Percentiles rank a stretch among this genome's conserved stretches.
These are phyloP conservation scores for Lactarius psammicola DNA, from an alignment of 768 basidiomycete genomes.

Conservation along the genomic window DNA sequence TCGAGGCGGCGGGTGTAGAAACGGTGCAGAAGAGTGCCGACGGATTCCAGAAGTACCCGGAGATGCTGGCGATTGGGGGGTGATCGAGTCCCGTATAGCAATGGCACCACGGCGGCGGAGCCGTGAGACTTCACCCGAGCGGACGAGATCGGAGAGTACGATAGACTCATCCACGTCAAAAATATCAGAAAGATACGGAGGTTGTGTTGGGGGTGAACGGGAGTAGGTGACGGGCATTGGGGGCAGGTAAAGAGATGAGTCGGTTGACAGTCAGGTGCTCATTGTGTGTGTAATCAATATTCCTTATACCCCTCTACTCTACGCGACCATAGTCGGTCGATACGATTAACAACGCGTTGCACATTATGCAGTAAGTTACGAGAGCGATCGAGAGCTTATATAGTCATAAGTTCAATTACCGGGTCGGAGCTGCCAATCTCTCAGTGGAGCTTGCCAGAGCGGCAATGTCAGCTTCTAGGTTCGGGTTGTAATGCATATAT, in stretches of 20 bases:
- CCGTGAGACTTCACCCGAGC: slow-evolving; percentile 71
- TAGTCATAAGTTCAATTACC: slow-evolving; percentile 6
- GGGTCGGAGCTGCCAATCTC: background rate
- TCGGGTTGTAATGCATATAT: slow-evolving; percentile 26
- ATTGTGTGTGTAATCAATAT: slow-evolving; percentile 6
- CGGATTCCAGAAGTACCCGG: slow-evolving; percentile 7
- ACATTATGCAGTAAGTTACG: background rate
- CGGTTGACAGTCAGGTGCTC: slow-evolving; percentile 1
- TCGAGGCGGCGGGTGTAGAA: slow-evolving; percentile 6
- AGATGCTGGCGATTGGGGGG: slow-evolving; percentile 24
- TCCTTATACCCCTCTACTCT: background rate
- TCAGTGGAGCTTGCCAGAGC: slow-evolving; percentile 23
- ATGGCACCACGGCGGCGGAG: slow-evolving; percentile 72
- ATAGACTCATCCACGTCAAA: slow-evolving; percentile 65
- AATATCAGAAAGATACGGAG: slow-evolving; percentile 19
- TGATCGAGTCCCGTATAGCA: slow-evolving; percentile 42
- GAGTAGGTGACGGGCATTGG: slow-evolving; percentile 28
- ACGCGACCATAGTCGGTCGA: background rate
- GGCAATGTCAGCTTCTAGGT: slow-evolving; percentile 23
- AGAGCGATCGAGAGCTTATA: background rate
- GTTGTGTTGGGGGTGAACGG: slow-evolving; percentile 4
- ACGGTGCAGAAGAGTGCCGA: slow-evolving; percentile 5
- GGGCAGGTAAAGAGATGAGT: slow-evolving; percentile 2
- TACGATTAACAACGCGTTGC: background rate
- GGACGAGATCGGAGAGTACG: slow-evolving; percentile 69